phyloP scores from a whole-genome alignment of 139 green algal genomes.

The Tetradesmus obliquus region DNA sequence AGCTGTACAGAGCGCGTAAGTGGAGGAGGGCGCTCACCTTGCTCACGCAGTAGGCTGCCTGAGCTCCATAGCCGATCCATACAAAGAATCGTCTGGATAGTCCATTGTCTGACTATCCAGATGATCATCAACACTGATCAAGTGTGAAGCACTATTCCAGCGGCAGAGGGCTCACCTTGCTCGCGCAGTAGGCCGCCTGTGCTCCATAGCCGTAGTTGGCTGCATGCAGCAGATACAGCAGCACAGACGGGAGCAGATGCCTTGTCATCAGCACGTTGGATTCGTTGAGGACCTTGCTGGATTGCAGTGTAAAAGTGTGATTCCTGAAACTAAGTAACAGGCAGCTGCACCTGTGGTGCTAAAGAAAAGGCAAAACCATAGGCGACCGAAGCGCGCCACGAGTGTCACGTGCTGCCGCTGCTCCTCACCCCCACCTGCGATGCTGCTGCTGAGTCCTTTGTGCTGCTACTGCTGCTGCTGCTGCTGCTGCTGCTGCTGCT shows the following conservation, averaged over 20 bases:
- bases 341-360: too few relatives aligned
- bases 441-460: background rate
- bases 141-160: too few relatives aligned
- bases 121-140: too few relatives aligned
- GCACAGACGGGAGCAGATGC: background rate
- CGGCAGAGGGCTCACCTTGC: background rate
- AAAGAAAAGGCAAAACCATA: background rate
- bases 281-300: too few relatives aligned
- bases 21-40: background rate
- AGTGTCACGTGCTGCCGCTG: background rate
- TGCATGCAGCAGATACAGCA: slow-evolving; percentile 3
- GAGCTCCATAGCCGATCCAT: slow-evolving; percentile 1
- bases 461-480: background rate
- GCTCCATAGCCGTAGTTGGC: slow-evolving; percentile 15
- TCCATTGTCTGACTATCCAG: too few relatives aligned
- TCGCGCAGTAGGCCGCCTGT: slow-evolving; percentile 40
- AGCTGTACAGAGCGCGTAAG: too few relatives aligned
- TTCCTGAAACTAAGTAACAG: too few relatives aligned
- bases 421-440: background rate
- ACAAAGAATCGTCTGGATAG: too few relatives aligned
- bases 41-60: slow-evolving; percentile 40
- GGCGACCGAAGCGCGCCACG: background rate
- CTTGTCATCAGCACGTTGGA: background rate
- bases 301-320: too few relatives aligned
- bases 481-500: background rate